Evolutionary conservation across 108 stramenopile species (phyloP), one percentile per base, ranked within the genome.

Genomic region (Asterionellopsis glacialis): DNA sequence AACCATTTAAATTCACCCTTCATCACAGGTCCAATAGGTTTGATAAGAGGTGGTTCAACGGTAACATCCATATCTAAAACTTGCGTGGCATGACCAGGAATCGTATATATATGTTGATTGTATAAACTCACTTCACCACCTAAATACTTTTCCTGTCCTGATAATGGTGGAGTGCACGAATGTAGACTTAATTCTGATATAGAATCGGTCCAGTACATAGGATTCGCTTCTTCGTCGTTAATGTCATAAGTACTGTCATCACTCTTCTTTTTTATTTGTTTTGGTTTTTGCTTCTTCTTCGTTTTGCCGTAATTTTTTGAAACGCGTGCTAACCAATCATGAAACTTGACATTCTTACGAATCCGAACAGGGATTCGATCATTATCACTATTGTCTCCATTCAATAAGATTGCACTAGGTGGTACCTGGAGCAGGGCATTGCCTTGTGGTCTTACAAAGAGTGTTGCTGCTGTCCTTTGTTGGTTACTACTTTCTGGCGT

Each of bases 1-100:
- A 95, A 63, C 90, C 91, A 95, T 62, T 95, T 95, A 88, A 80
- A 92, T 56, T 84, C 69, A 6, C 84, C 71, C 24, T 71, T 47
- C 59, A 82, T 74, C 14, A 42, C 47, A 0, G 88, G 86, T n/a
- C 94, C 94, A 54, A 95, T 82, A 18, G 59, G 78, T 23, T 63
- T 44, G 18, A 87, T 60, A 65, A 53, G 86, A 76, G 12, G 78
- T 74, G 28, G 41, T 41, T 57, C 56, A 2, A 41, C 57, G 1
- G 40, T 40, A 11, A 86, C 78, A 45, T 90, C 76, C 49, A 94
- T 82, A 15, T 59, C 61, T 25, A 94, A 51, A 9, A 94, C 93
- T 33, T 76, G 57, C 24, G 55, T 44, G 21, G 74, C 72, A 55
- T 88, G 84, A 33, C 91, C 90, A 1, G 95, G 95, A 61, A 95